phyloP scores from a whole-genome alignment of 2,329 filamentous ascomycete species.

The Fusarium stilboides region DNA sequence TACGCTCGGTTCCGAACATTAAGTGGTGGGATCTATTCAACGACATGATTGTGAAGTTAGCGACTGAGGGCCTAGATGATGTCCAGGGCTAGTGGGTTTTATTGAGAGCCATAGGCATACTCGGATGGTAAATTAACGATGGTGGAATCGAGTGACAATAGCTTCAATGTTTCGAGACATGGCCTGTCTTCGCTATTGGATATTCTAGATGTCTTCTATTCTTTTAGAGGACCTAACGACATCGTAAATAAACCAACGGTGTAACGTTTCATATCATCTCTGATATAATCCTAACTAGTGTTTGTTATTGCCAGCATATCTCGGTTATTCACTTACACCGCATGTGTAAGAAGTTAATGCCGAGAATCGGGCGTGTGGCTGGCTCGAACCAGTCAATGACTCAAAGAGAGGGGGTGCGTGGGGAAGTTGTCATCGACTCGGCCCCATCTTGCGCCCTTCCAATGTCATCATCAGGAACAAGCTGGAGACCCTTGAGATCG shows the following conservation, averaged over 20 bases:
- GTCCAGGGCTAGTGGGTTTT: not conserved
- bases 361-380: not conserved
- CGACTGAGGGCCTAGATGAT: not conserved
- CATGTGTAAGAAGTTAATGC: too few species aligned
- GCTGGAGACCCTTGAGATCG: not conserved
- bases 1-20: not conserved
- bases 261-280: too few species aligned
- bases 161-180: too few species aligned
- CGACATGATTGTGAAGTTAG: not conserved
- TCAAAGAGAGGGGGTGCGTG: not conserved
- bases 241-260: too few species aligned
- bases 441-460: not conserved
- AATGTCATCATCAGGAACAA: not conserved
- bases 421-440: not conserved
- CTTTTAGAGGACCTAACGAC: too few species aligned
- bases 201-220: too few species aligned
- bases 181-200: too few species aligned
- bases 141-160: too few species aligned
- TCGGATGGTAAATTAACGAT: too few species aligned
- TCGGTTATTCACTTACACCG: accelerated
- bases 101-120: too few species aligned
- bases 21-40: conserved; percentile 9
- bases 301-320: too few species aligned
- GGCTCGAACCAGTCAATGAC: not conserved
- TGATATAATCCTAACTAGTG: too few species aligned